These are phyloP conservation scores for Trametopsis cervina DNA, from an alignment of 768 basidiomycete species.

Conservation along the genomic window DNA sequence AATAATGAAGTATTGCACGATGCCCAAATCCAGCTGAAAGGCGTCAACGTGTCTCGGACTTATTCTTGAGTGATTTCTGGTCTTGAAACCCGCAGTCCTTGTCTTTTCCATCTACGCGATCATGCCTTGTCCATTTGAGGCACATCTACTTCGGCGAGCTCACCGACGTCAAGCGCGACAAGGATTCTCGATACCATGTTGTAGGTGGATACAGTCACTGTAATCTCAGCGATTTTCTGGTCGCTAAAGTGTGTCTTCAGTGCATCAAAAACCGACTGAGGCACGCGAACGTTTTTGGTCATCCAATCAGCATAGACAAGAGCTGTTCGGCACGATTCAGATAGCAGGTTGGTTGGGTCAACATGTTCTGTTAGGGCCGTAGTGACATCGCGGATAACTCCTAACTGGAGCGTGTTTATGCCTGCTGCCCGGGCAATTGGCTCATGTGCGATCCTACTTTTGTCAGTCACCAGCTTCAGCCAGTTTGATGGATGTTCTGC, in stretches of 20 bases:
- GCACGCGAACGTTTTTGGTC: conserved; percentile 41
- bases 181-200: conserved; percentile 70
- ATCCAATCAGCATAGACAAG: conserved; percentile 54
- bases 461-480: background rate
- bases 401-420: conserved; percentile 46
- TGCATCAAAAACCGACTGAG: conserved; percentile 31
- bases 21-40: background rate
- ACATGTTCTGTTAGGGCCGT: conserved; percentile 28
- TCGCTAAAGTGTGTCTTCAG: conserved; percentile 34
- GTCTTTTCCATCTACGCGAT: too few relatives aligned
- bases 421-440: conserved; percentile 42
- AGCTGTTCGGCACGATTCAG: conserved; percentile 43
- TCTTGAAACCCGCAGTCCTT: too few relatives aligned
- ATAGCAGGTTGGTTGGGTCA: conserved; percentile 29
- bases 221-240: conserved; percentile 40
- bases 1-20: conserved; percentile 3
- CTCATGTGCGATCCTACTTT: conserved; percentile 44
- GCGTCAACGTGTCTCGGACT: too few relatives aligned
- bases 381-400: conserved; percentile 42
- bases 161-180: conserved; percentile 53
- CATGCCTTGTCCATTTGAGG: background rate
- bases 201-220: conserved; percentile 46
- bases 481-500: background rate
- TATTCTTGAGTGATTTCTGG: too few relatives aligned
- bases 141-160: conserved; percentile 15